Base-by-base conservation (phyloP, 2,329 filamentous ascomycete species). In the Verticillium isaacii region DNA sequence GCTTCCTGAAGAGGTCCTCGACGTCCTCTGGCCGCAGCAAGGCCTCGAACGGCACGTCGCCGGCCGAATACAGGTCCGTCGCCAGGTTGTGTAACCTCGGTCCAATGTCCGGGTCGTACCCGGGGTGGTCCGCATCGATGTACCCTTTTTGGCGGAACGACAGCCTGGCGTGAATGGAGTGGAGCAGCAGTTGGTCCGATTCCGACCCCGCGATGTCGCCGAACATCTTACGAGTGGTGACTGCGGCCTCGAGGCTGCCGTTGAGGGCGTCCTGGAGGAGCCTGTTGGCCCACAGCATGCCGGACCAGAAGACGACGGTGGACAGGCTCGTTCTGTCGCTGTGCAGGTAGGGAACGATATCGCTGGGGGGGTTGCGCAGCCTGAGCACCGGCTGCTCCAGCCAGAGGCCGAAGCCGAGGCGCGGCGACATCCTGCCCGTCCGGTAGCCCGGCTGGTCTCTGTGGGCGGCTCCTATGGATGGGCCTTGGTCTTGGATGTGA, bases 311-410 rank as follows among this genome's bases (percentile, higher is more conserved):
- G 50, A 60, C 23, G 17, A 56, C 25, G 45, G n/a, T 50, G 14
- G 50, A n/a, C 1, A 36, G 19, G 14, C 55, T 52, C 15, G 59
- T 32, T 23, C 14, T 60, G 29, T 32, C 25, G 2, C 23, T 29
- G 23, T 32, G 19, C n/a, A 60, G 41, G 23, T 56, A 60, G 4
- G 59, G 52, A n/a, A 39, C n/a, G 25, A 60, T 60, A 17, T 60
- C 59, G 50, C 32, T 8, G n/a, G 59, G 59, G 6, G 59, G 59
- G 37, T 45, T 29, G 15, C 25, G 25, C 32, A 56, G 29, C 11
- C 23, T 23, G 14, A 39, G 25, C 17, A 34, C 17, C 19, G 50
- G n/a, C 2, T 14, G 50, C 34, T 41, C 50, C 5, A 56, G 32
- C 34, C 34, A 56, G 34, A 56, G 29, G 15, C 59, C 59, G 29